These are phyloP conservation scores for Teunomyces lycoperdinae DNA, from an alignment of 805 yeast species.

Conservation along the genomic window DNA sequence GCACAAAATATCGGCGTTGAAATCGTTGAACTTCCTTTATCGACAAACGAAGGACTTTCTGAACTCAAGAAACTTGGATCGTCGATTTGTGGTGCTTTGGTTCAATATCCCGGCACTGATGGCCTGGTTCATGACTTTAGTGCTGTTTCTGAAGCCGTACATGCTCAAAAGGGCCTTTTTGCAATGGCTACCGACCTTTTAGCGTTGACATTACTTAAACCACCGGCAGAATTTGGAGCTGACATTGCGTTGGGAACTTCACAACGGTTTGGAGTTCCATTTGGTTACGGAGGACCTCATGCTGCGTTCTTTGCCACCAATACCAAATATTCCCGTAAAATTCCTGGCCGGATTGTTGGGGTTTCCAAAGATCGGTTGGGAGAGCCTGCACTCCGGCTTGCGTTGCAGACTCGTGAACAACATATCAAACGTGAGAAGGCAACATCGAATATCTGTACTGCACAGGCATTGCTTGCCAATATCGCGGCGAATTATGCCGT, in stretches of 20 bases:
- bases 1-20: slow-evolving; percentile 73
- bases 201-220: slow-evolving; percentile 79
- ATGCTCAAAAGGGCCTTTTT: slow-evolving; percentile 68
- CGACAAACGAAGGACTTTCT: slow-evolving; percentile 34
- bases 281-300: slow-evolving; percentile 98
- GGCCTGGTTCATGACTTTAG: slow-evolving; percentile 58
- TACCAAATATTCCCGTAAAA: slow-evolving; percentile 79
- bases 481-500: slow-evolving; percentile 95
- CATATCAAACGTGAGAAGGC: slow-evolving; percentile 98
- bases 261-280: slow-evolving; percentile 96
- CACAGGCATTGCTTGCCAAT: slow-evolving; percentile 94
- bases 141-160: slow-evolving; percentile 62
- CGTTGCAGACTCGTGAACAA: slow-evolving; percentile 97
- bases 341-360: slow-evolving; percentile 96
- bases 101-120: slow-evolving; percentile 88
- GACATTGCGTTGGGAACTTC: slow-evolving; percentile 91
- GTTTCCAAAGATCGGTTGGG: slow-evolving; percentile 89
- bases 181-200: slow-evolving; percentile 89
- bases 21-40: slow-evolving; percentile 55
- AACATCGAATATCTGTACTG: slow-evolving; percentile 96
- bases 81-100: slow-evolving; percentile 70
- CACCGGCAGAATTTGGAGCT: slow-evolving; percentile 85
- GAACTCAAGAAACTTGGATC: slow-evolving; percentile 19
- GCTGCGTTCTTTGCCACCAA: slow-evolving; percentile 94
- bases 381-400: slow-evolving; percentile 83